Base-by-base conservation (phyloP, 2,329 filamentous ascomycete genomes). In the Cladosporium velox region DNA sequence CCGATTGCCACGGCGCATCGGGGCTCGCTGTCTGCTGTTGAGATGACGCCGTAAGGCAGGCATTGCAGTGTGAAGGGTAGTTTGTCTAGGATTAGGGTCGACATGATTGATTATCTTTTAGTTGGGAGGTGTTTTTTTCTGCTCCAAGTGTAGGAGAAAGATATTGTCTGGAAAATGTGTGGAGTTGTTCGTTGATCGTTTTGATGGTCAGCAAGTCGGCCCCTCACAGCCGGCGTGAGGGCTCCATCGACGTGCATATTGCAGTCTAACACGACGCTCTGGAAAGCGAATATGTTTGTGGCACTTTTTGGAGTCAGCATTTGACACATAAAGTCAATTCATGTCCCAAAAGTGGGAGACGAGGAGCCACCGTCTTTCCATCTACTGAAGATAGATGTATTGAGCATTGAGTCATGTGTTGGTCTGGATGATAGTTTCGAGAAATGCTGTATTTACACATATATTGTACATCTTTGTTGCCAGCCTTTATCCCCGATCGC, bases 1-100 rank as follows among this genome's bases (percentile, higher is more conserved):
- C 74, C 73, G 49, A 76, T 74, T 28, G 74, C 73, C 18, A 73
- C 71, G 12, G 74, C 73, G 66, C 73, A 75, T 30, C 74, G 68
- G 12, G 73, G 72, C n/a, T 69, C 66, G 24, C 67, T 68, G 32
- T 72, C 67, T 30, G 58, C 52, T 3, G 71, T 73, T 10, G 72
- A 74, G 63, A 76, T 72, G 35, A 76, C 65, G 15, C 74, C 74
- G 47, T 74, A 75, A 3, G 74, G 74, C 6, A 75, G 67, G 55
- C 72, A 72, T n/a, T 68, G 41, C 24, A 74, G 61, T 2, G 74
- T 74, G 70, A 68, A 74, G 5, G 74, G 73, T 28, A 65, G 38
- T 41, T 69, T 67, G 41, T 75, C 68, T 11, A 75, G 72, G 8
- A 55, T 58, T 30, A 67, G 68, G 30, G 35, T 38, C 0, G 67